Percentiles rank a stretch among this genome's conserved stretches.
Conservation (phyloP, 305 asterid species). For the Ruellia speciosa region DNA sequence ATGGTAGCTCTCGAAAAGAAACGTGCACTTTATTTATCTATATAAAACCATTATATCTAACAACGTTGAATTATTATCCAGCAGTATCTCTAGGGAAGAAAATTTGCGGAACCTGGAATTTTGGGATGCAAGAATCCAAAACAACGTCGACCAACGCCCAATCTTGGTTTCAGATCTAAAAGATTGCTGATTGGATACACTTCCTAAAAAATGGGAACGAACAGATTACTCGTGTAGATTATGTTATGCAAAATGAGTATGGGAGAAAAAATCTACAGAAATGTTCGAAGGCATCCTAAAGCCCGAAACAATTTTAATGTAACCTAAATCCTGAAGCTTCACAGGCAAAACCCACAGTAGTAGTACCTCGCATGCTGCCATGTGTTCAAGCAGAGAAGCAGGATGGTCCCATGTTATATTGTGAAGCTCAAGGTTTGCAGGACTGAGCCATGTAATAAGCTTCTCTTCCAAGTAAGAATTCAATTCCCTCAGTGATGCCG, state of each 20-base stretch:
- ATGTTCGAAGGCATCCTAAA: too few species aligned
- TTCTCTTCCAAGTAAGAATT: constrained; percentile 88
- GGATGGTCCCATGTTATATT: constrained; percentile 90
- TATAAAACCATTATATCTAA: too few species aligned
- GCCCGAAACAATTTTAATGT: too few species aligned
- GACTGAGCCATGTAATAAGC: constrained; percentile 88
- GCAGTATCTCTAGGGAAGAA: constrained; percentile 6
- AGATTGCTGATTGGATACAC: constrained; percentile 97
- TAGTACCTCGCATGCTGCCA: constrained; percentile 79
- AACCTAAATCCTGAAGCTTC: too few species aligned
- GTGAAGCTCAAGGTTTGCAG: constrained; percentile 84
- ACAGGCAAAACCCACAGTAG: constrained; percentile 16
- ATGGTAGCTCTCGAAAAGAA: too few species aligned
- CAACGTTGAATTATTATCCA: too few species aligned
- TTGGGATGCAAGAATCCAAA: constrained; percentile 94
- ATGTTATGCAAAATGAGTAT: too few species aligned
- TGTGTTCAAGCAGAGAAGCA: constrained; percentile 89
- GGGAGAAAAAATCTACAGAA: too few species aligned
- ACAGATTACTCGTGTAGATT: too few species aligned
- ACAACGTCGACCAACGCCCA: constrained; percentile 90
- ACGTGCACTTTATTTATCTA: too few species aligned
- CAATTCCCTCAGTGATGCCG: constrained; percentile 62
- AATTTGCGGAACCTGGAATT: constrained; percentile 60
- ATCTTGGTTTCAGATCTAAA: constrained; percentile 79
- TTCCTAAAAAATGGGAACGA: constrained; percentile 37